A percentile compares a stretch with the other conserved stretches of the same genome.
Evolutionary conservation across 495 filamentous ascomycete species (phyloP).

Genomic region (Lasiosphaeria miniovina): DNA sequence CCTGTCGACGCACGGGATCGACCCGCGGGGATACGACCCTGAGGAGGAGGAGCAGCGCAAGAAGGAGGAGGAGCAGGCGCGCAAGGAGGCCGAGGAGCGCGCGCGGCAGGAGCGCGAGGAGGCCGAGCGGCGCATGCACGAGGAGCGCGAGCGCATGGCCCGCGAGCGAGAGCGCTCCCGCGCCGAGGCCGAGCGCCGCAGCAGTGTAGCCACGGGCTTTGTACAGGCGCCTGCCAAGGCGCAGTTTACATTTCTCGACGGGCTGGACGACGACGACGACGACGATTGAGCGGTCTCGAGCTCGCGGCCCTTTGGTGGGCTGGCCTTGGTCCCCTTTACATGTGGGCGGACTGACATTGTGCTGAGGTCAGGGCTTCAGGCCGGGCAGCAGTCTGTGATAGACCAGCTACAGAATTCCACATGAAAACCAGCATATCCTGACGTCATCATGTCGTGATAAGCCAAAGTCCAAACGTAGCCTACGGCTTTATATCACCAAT

Average conservation of each 20-base stretch:
- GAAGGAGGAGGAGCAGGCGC: slow-evolving; percentile 40
- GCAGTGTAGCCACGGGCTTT: slow-evolving; percentile 28
- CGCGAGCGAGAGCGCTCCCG: slow-evolving; percentile 40
- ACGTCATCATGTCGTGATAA: too few relatives aligned
- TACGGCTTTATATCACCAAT: too few relatives aligned
- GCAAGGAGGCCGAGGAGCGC: slow-evolving; percentile 38
- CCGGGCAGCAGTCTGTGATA: too few relatives aligned
- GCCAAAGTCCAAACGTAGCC: too few relatives aligned
- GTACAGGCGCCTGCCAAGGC: slow-evolving; percentile 26
- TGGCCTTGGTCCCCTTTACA: too few relatives aligned
- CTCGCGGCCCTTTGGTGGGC: not conserved
- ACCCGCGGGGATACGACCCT: slow-evolving; percentile 54
- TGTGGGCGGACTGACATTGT: too few relatives aligned
- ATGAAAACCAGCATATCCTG: too few relatives aligned
- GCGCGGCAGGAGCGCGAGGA: slow-evolving; percentile 44
- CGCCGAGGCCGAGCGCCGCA: slow-evolving; percentile 43
- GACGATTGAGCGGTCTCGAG: slow-evolving; percentile 24
- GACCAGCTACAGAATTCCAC: too few relatives aligned
- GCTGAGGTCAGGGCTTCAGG: too few relatives aligned
- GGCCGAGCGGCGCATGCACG: slow-evolving; percentile 33
- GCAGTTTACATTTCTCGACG: slow-evolving; percentile 52
- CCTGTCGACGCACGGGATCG: slow-evolving; percentile 55
- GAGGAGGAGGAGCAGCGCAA: slow-evolving; percentile 45
- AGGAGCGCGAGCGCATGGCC: slow-evolving; percentile 35
- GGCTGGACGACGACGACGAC: slow-evolving; percentile 54